Evolutionary conservation across 2,329 filamentous ascomycete species (phyloP).

Genomic region (Penicillium sp.): DNA sequence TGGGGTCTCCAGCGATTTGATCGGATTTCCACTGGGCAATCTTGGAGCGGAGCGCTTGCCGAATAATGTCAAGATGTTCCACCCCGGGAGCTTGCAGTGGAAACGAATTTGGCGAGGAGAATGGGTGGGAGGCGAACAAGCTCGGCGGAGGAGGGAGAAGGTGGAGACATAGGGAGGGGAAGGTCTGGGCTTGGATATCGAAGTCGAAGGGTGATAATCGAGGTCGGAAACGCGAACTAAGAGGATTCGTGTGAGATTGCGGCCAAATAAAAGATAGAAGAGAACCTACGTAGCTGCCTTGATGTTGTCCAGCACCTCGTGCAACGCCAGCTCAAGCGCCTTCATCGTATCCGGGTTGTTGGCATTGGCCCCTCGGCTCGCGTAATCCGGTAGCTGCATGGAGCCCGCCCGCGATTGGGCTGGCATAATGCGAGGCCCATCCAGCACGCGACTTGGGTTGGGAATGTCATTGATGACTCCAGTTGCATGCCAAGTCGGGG

Average conservation of each 20-base stretch:
- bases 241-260: not conserved
- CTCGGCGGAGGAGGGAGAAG: conserved; percentile 79
- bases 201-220: conserved; percentile 66
- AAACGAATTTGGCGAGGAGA: conserved; percentile 77
- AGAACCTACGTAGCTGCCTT: conserved; percentile 73
- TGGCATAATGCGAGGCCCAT: conserved; percentile 35
- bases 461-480: conserved; percentile 77
- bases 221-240: conserved; percentile 47
- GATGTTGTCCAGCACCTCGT: conserved; percentile 78
- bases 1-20: conserved; percentile 32
- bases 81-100: conserved; percentile 73
- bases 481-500: conserved; percentile 72
- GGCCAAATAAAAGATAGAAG: not conserved
- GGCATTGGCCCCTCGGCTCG: conserved; percentile 65
- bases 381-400: conserved; percentile 48
- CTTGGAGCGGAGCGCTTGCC: conserved; percentile 65
- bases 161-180: conserved; percentile 79
- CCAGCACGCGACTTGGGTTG: conserved; percentile 48
- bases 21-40: conserved; percentile 66
- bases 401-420: conserved; percentile 34
- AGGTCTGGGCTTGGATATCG: conserved; percentile 81
- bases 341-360: conserved; percentile 78
- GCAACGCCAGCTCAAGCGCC: conserved; percentile 80
- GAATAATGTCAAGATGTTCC: conserved; percentile 72
- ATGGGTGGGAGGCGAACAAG: conserved; percentile 77